Percentiles rank a stretch among this genome's conserved stretches.
Evolutionary conservation across 2,329 filamentous ascomycete genomes (phyloP).

Genomic region (Fonsecaea erecta): DNA sequence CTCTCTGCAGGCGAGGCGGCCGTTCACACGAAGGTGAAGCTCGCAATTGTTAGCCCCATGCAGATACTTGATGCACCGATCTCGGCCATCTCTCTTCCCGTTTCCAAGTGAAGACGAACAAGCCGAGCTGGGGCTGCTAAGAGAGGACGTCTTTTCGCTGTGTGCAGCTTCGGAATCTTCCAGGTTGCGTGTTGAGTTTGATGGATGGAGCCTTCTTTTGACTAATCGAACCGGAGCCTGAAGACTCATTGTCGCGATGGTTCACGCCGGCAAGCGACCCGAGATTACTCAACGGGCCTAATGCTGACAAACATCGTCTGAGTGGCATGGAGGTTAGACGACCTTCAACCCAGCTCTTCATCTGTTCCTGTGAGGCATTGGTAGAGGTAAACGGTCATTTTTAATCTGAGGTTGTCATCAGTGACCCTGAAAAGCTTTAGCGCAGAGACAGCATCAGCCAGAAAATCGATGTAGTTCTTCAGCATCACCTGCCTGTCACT

Average conservation of each 20-base stretch:
- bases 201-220: neutral
- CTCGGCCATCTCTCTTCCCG: neutral
- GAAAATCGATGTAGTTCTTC: neutral
- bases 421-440: slow-evolving; percentile 3
- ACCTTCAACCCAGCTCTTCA: neutral
- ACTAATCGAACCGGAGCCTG: too few species aligned
- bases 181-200: neutral
- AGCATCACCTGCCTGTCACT: neutral
- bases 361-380: neutral
- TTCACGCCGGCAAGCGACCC: neutral
- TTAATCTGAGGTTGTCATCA: neutral
- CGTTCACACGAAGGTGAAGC: neutral
- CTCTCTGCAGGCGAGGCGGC: neutral
- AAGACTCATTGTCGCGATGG: neutral
- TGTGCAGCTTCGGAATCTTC: neutral
- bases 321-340: neutral
- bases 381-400: neutral
- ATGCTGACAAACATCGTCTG: neutral
- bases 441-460: neutral
- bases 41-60: neutral
- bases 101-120: neutral
- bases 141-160: neutral
- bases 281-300: neutral
- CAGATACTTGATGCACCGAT: neutral
- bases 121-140: neutral